Conservation (phyloP, 352 stramenopile genomes). For the Phytophthora pistaciae region DNA sequence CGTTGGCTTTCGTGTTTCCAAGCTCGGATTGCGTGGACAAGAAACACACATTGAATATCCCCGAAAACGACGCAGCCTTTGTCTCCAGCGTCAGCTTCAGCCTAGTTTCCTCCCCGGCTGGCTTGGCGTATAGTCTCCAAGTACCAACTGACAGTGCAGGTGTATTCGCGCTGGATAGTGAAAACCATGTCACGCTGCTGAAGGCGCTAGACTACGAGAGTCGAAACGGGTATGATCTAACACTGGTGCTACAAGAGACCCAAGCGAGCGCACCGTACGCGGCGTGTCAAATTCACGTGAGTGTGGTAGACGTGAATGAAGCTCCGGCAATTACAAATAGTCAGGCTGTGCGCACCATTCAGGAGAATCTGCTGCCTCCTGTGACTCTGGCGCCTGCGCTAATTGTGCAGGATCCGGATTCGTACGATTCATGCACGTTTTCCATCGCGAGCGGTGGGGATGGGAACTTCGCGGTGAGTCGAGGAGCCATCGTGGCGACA, state of each 20-base stretch:
- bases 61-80: constrained; percentile 42
- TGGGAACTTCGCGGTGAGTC: constrained; percentile 51
- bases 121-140: constrained; percentile 25
- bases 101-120: constrained; percentile 31
- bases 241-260: constrained; percentile 38
- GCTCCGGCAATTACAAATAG: constrained; percentile 40
- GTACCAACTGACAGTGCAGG: neutral
- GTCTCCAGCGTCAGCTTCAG: constrained; percentile 48
- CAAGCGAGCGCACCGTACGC: constrained; percentile 8
- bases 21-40: constrained; percentile 45
- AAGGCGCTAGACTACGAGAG: constrained; percentile 30
- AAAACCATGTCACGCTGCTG: constrained; percentile 21
- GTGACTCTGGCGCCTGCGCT: constrained; percentile 40
- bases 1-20: constrained; percentile 41
- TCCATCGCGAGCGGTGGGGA: constrained; percentile 44
- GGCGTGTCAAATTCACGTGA: constrained; percentile 50
- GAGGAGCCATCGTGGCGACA: constrained; percentile 44
- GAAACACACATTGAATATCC: constrained; percentile 44
- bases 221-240: constrained; percentile 24
- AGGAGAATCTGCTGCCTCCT: constrained; percentile 52
- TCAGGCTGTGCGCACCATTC: constrained; percentile 28
- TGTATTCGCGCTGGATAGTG: constrained; percentile 27
- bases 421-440: constrained; percentile 54
- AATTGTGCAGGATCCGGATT: constrained; percentile 46
- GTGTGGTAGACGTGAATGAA: constrained; percentile 66